Percentiles rank a stretch among this genome's conserved stretches.
Conservation (phyloP, 768 basidiomycete species). For the Suillus americanus region DNA sequence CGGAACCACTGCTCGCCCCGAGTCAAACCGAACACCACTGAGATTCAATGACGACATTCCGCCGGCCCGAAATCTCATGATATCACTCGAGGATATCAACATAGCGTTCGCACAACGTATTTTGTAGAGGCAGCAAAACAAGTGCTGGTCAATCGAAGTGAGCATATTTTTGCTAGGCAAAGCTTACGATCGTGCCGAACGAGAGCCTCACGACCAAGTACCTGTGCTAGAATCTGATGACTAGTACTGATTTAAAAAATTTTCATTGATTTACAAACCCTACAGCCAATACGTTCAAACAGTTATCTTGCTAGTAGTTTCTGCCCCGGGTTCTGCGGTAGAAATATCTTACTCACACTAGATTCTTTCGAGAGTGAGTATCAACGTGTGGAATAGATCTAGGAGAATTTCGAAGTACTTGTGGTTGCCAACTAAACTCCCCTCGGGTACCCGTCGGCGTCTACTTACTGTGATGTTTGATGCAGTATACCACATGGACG, state of each 20-base stretch:
- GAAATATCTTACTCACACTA: not conserved
- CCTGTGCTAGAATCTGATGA: not conserved
- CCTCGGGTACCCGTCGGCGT: not conserved
- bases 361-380: not conserved
- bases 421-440: not conserved
- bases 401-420: not conserved
- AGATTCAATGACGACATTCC: not conserved
- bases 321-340: not conserved
- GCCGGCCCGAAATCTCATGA: not conserved
- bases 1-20: not conserved
- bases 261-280: not conserved
- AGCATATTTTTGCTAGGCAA: not conserved
- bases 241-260: not conserved
- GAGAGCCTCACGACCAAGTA: not conserved
- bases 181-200: not conserved
- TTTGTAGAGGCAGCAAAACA: not conserved
- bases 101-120: not conserved
- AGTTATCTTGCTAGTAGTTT: not conserved
- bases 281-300: not conserved
- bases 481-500: not conserved
- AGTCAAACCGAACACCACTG: not conserved
- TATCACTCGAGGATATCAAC: not conserved
- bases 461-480: not conserved
- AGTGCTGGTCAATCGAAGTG: not conserved
- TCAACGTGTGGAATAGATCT: not conserved